Conservation (phyloP, 805 yeast species). For the Grigorovia yakushimaensis region DNA sequence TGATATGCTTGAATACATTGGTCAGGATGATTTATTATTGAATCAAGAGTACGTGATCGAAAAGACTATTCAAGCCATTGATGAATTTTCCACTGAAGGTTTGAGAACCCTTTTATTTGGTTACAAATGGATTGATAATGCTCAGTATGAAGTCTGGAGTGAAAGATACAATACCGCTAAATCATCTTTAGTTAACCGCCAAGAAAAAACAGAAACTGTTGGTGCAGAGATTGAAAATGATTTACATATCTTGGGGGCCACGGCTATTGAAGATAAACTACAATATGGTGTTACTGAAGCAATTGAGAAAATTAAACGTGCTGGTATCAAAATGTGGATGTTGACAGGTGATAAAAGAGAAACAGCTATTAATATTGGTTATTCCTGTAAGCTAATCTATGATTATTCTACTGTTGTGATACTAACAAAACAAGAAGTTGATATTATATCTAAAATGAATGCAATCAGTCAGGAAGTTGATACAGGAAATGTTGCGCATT, state of each 20-base stretch:
- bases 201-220: conserved; percentile 52
- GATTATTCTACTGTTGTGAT: conserved; percentile 85
- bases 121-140: conserved; percentile 55
- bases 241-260: conserved; percentile 75
- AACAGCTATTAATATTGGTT: conserved; percentile 95
- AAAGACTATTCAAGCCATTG: conserved; percentile 80
- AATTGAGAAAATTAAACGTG: conserved; percentile 81
- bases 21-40: conserved; percentile 46
- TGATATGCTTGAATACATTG: conserved; percentile 30
- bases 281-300: conserved; percentile 97
- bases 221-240: conserved; percentile 65
- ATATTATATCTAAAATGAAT: conserved; percentile 55
- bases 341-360: conserved; percentile 96
- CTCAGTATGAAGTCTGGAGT: conserved; percentile 60
- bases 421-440: conserved; percentile 47
- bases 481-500: conserved; percentile 75
- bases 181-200: conserved; percentile 60
- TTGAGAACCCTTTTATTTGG: conserved; percentile 81
- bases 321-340: conserved; percentile 97
- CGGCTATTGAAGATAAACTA: conserved; percentile 93
- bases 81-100: conserved; percentile 92
- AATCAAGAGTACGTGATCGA: conserved; percentile 75
- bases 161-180: conserved; percentile 62
- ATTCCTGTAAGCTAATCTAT: conserved; percentile 84
- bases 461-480: conserved; percentile 68